Conservation (phyloP, 305 asterid genomes). For the Fraxinus latifolia region DNA sequence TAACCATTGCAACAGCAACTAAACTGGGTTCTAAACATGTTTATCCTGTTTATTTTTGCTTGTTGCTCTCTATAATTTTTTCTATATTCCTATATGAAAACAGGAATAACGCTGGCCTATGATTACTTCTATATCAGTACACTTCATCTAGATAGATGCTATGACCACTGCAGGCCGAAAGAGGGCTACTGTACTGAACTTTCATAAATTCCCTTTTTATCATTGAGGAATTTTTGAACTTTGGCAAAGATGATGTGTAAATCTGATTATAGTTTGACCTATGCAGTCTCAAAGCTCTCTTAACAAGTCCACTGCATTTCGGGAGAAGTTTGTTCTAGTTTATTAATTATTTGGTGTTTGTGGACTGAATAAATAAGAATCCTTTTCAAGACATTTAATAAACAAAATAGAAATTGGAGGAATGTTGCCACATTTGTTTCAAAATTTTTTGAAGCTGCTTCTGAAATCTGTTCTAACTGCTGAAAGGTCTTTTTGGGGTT, state of each 20-base stretch:
- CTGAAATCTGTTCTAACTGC: not conserved
- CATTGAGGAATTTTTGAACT: not conserved
- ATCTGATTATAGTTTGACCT: not conserved
- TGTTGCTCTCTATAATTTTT: not conserved
- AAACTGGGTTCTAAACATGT: not conserved
- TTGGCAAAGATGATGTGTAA: not conserved
- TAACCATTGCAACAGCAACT: not conserved
- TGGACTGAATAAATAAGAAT: not conserved
- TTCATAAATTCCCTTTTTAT: not conserved
- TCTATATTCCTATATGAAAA: not conserved
- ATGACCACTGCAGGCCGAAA: not conserved
- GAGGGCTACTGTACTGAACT: not conserved
- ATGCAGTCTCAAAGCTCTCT: not conserved
- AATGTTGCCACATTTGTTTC: not conserved
- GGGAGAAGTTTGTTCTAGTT: not conserved
- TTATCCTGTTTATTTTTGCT: not conserved
- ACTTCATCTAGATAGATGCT: not conserved
- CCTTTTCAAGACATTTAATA: not conserved
- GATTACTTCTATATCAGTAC: not conserved
- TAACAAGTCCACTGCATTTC: not conserved
- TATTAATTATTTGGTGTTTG: not conserved
- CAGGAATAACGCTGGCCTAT: not conserved
- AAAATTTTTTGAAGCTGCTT: not conserved
- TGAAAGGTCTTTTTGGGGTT: not conserved
- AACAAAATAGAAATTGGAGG: not conserved